Base-by-base conservation (phyloP, 192 early-diverging fungal genomes). In the Rhizoclosmatium sp. region DNA sequence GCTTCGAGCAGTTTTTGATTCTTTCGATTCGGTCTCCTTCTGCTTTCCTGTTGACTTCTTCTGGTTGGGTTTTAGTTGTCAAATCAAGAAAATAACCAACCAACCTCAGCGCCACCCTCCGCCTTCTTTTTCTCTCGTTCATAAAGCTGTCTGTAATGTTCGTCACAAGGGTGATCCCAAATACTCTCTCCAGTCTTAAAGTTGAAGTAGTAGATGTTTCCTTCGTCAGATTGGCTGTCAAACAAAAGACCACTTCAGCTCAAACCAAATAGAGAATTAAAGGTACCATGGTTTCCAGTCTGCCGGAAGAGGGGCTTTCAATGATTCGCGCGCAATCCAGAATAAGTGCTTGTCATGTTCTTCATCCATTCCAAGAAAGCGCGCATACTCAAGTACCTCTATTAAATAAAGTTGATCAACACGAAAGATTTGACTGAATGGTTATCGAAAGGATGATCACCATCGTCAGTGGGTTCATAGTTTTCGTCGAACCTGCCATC, bases 81-180 rank as follows among this genome's bases (percentile, higher is more conserved):
- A 54, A 12, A 54, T 54, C 16, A 54, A 54, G 16, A 54, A 54
- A 54, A 54, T 54, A 51, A 54, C 5, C 5, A 54, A 54, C 5
- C 5, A 54, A 54, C 5, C 51, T 54, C 16, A 54, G 31, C 54
- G 0, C 19, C 54, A 14, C 54, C 67, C 54, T 23, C 47, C 23
- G 69, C 65, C 78, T 90, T 89, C 65, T 80, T 83, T 72, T 88
- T 89, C 78, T 91, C 89, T 19, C 75, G 54, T 67, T 87, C 82
- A 65, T 91, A 91, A 7, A 91, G 64, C 23, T 91, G 85, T 47
- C 83, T 56, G 78, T 89, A 91, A 49, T 91, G 84, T 39, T 91
- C 90, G 74, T 91, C 90, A 66, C 89, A 91, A 5, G 90, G 90
- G 71, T 91, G 90, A 60, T 91, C 90, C 90, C 90, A 91, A 2